Base-by-base conservation (phyloP, 768 basidiomycete genomes). In the Russula lepida region DNA sequence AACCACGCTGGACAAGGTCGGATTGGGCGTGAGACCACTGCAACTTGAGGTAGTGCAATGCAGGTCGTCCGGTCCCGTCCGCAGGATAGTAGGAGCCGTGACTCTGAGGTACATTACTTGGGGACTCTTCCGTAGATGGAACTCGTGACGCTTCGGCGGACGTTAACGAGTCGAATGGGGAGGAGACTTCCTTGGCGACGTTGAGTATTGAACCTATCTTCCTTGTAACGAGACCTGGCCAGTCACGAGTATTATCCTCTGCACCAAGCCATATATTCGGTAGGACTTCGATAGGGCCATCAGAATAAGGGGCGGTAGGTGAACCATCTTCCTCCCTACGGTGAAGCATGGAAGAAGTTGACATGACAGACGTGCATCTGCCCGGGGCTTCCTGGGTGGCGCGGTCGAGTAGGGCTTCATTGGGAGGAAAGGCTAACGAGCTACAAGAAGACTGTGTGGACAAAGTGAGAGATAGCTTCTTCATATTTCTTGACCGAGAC, bases 1-100 rank as follows among this genome's bases (percentile, higher is more conserved):
- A 92, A 51, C 91, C 92, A 43, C 82, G 74, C 2, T 83, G 73
- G 66, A 92, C 90, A 41, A 95, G 82, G 71, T 95, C 88, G 58
- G 88, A 80, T 74, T 95, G 90, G n/a, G 93, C 93, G 70, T 95
- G 93, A 25, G 91, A 93, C 94, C 93, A 95, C 54, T 81, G 80
- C 28, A 95, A 81, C 72, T 92, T 92, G 73, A 92, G 85, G 70
- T 95, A 94, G 72, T 92, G 84, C 80, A 93, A 83, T 19, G 78
- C 79, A 0, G 92, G 90, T 65, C 89, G 80, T 57, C 88, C 90
- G 52, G 77, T 84, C 37, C 81, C 74, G 71, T 91, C 82, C 2
- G 89, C 78, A 13, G 86, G 83, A 67, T 85, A 82, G 70, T 84
- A 88, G 25, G 84, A 83, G 13, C 81, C 70, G 25, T 79, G 72